Evolutionary conservation across 1,139 yeast genomes (phyloP).

Genomic region (Neolecta irregularis): DNA sequence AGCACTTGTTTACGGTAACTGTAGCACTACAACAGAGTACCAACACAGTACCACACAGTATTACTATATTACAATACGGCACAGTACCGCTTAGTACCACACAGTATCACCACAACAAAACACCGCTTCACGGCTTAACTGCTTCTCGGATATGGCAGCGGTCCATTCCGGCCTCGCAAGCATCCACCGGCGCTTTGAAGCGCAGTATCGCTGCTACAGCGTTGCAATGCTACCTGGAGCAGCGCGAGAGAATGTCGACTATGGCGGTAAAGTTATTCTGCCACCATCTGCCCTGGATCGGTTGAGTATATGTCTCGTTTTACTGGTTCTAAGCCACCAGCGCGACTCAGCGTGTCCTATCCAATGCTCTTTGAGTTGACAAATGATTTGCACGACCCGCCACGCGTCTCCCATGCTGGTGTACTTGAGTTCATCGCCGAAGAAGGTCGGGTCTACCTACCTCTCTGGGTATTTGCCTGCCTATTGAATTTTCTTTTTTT

Average conservation of each 20-base stretch:
- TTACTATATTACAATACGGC: too few species aligned
- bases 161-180: too few species aligned
- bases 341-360: constrained; percentile 59
- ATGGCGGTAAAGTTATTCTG: constrained; percentile 76
- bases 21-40: too few species aligned
- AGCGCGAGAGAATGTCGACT: constrained; percentile 67
- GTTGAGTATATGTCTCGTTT: constrained; percentile 40
- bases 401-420: constrained; percentile 63
- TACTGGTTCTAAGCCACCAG: not conserved
- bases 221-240: constrained; percentile 79
- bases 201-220: constrained; percentile 83
- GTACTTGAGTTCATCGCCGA: constrained; percentile 93
- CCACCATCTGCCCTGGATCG: constrained; percentile 89
- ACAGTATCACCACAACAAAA: too few species aligned
- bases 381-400: constrained; percentile 33
- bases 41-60: too few species aligned
- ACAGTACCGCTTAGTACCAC: too few species aligned
- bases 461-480: constrained; percentile 48
- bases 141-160: too few species aligned
- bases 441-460: constrained; percentile 87
- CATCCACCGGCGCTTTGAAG: constrained; percentile 47
- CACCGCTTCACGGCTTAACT: too few species aligned
- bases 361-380: constrained; percentile 84
- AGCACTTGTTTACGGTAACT: too few species aligned
- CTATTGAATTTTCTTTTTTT: not conserved